phyloP scores from a whole-genome alignment of 805 yeast species.

The Zygotorulaspora sp. region DNA sequence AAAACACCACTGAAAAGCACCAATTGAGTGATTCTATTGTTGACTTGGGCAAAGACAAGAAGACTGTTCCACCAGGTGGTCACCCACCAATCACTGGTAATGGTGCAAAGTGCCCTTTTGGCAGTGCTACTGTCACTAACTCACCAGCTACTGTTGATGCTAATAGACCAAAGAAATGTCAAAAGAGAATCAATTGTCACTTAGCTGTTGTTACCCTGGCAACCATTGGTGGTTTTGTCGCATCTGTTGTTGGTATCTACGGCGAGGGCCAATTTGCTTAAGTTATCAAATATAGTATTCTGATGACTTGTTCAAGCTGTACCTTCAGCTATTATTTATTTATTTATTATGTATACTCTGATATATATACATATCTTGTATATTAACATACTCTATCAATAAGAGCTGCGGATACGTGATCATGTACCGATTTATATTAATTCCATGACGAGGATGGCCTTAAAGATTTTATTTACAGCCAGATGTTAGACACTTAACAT shows the following conservation, averaged over 20 bases:
- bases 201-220: constrained; percentile 17
- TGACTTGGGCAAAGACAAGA: constrained; percentile 22
- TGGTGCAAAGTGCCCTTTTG: constrained; percentile 19
- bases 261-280: constrained; percentile 25
- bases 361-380: no score
- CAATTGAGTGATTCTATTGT: constrained; percentile 27
- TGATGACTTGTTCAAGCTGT: no score
- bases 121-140: constrained; percentile 12
- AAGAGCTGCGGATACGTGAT: no score
- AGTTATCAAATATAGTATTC: no score
- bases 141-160: constrained; percentile 11
- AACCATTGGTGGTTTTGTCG: constrained; percentile 24
- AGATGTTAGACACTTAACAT: constrained; percentile 10
- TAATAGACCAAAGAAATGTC: constrained; percentile 11
- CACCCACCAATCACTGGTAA: constrained; percentile 12
- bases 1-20: constrained; percentile 4
- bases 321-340: no score
- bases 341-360: no score
- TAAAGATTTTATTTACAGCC: neutral
- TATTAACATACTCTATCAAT: no score
- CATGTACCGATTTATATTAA: no score
- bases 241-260: constrained; percentile 33
- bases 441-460: no score
- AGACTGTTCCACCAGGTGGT: constrained; percentile 10
- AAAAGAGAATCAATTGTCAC: constrained; percentile 16